These are phyloP conservation scores for Corylus avellana DNA, from an alignment of 306 rosid species.

Conservation along the genomic window DNA sequence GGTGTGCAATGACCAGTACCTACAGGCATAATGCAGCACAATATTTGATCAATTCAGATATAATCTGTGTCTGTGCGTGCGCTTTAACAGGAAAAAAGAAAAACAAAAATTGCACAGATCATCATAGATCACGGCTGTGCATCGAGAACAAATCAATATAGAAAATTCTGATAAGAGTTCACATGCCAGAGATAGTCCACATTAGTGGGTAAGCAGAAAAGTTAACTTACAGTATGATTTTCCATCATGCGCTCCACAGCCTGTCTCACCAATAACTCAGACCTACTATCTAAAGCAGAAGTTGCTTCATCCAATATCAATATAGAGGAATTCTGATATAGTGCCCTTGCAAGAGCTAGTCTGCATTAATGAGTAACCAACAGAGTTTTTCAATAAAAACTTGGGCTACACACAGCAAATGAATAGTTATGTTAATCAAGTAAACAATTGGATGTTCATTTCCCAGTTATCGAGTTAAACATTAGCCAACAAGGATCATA, in stretches of 20 bases:
- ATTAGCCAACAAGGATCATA: not conserved
- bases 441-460: constrained; percentile 11
- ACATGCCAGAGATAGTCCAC: not conserved
- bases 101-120: not conserved
- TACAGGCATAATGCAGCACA: constrained; percentile 27
- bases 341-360: constrained; percentile 83
- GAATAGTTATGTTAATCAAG: constrained; percentile 3
- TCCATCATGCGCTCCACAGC: constrained; percentile 76
- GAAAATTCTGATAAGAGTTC: not conserved
- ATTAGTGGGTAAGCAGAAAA: not conserved
- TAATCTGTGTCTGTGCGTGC: not conserved
- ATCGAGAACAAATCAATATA: not conserved
- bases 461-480: not conserved
- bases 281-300: constrained; percentile 81
- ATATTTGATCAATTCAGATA: not conserved
- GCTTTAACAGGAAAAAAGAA: not conserved
- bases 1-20: constrained; percentile 94
- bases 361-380: constrained; percentile 45
- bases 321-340: constrained; percentile 73
- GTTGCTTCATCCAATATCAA: constrained; percentile 91
- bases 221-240: constrained; percentile 65
- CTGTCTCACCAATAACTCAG: constrained; percentile 75
- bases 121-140: not conserved
- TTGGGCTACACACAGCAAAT: constrained; percentile 3
- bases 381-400: not conserved